Conservation (phyloP, 371 early-diverging fungal genomes). For the Haplosporangium sp. region DNA sequence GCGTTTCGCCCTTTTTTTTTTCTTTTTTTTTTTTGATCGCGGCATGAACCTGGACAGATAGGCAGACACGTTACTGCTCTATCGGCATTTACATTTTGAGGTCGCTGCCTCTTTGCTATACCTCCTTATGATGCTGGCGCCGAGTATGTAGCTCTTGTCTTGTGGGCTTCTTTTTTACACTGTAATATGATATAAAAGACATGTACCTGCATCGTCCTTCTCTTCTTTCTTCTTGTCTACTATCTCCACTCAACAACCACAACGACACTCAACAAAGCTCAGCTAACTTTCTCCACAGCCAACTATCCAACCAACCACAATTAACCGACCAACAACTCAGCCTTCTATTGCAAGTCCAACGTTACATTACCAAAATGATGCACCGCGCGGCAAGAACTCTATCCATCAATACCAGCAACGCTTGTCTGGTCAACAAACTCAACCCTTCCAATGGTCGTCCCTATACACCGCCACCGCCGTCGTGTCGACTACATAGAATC, state of each 20-base stretch:
- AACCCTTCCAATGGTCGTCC: conserved; percentile 18
- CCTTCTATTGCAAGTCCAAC: no score
- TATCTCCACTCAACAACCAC: no score
- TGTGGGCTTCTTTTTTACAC: no score
- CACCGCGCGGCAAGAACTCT: conserved; percentile 28
- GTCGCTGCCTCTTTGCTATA: neutral
- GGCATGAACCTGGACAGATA: neutral
- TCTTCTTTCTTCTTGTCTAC: neutral
- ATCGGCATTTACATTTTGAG: conserved; percentile 15
- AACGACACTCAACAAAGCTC: no score
- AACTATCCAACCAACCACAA: no score
- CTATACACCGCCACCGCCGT: conserved; percentile 30
- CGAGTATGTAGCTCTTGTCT: neutral
- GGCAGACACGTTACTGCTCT: neutral
- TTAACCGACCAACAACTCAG: no score
- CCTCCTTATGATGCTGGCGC: neutral
- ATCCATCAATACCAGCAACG: conserved; percentile 37
- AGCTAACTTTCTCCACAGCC: no score
- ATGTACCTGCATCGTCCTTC: neutral
- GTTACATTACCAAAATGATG: conserved; percentile 1
- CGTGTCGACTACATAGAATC: conserved; percentile 35
- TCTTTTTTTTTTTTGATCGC: neutral
- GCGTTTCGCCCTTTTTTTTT: neutral
- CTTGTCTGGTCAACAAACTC: conserved; percentile 26
- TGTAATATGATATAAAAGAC: no score